Percentiles rank a stretch among this genome's conserved stretches.
Evolutionary conservation across 345 rosid species (phyloP).

Genomic region (Aquilaria malaccensis): DNA sequence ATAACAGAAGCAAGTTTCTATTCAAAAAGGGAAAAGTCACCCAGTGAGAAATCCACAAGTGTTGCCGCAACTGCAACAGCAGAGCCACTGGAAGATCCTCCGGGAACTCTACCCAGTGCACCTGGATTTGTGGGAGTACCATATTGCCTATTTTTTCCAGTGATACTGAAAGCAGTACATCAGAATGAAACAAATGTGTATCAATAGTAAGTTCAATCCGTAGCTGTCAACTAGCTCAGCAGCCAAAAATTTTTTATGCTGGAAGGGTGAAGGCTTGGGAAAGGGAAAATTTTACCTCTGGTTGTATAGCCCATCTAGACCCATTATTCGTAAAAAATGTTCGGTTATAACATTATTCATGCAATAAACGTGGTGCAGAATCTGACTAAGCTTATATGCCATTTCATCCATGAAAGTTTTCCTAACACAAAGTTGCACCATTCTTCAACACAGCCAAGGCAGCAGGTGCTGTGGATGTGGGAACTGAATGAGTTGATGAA

Average conservation of each 20-base stretch:
- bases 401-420: conserved; percentile 89
- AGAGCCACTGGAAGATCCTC: conserved; percentile 97
- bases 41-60: conserved; percentile 82
- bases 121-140: conserved; percentile 87
- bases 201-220: too few relatives aligned
- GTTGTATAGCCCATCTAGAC: too few relatives aligned
- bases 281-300: too few relatives aligned
- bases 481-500: conserved; percentile 45
- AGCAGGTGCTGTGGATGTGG: conserved; percentile 62
- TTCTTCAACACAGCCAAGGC: conserved; percentile 52
- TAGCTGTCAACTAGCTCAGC: not conserved
- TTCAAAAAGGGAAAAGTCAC: conserved; percentile 27
- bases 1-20: not conserved
- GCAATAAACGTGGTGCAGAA: too few relatives aligned
- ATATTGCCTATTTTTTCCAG: conserved; percentile 80
- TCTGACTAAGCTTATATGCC: conserved; percentile 41
- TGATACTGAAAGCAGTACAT: conserved; percentile 35
- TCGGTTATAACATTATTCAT: too few relatives aligned
- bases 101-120: conserved; percentile 69
- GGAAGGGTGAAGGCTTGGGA: too few relatives aligned
- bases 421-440: conserved; percentile 67
- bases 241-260: not conserved
- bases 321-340: too few relatives aligned
- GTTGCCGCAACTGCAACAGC: conserved; percentile 89
- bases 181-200: not conserved